These are phyloP conservation scores for Platanthera zijinensis DNA, from an alignment of 106 monocot species.

Conservation along the genomic window DNA sequence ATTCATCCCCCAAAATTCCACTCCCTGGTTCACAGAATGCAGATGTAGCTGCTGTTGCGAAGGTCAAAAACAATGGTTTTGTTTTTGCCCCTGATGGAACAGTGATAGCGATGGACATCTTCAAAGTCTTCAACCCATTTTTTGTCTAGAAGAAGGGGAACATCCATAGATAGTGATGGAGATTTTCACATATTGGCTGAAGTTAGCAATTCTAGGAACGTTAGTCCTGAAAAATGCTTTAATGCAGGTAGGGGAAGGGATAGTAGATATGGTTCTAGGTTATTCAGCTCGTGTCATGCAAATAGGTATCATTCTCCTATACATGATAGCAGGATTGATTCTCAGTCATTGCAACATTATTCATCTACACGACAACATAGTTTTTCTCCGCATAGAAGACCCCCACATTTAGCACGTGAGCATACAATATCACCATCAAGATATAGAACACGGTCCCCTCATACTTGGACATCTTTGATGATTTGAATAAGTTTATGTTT, in stretches of 20 bases:
- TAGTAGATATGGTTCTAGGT: conserved; percentile 25
- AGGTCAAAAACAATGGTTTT: conserved; percentile 78
- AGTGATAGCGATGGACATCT: conserved; percentile 15
- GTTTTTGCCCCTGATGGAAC: conserved; percentile 85
- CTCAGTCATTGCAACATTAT: conserved; percentile 12
- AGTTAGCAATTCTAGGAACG: conserved; percentile 25
- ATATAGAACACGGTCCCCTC: conserved; percentile 69
- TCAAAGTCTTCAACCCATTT: conserved; percentile 21
- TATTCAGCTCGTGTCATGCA: conserved; percentile 11
- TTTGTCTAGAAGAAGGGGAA: conserved; percentile 22
- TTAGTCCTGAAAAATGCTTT: conserved; percentile 27
- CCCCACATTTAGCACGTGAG: conserved; percentile 23
- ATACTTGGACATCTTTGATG: too few species aligned
- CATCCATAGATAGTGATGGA: conserved; percentile 37
- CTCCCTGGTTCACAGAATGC: conserved; percentile 52
- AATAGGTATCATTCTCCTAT: conserved; percentile 26
- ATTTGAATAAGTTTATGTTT: too few species aligned
- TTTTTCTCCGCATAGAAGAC: conserved; percentile 42
- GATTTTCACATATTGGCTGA: neutral
- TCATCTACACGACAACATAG: conserved; percentile 31
- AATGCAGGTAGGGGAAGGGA: conserved; percentile 16
- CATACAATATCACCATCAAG: conserved; percentile 53
- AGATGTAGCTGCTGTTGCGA: conserved; percentile 64
- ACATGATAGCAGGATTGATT: conserved; percentile 16
- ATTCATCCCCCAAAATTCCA: conserved; percentile 25